Evolutionary conservation across 176 grass and related monocot species (phyloP).

Genomic region (Raddia guianensis): DNA sequence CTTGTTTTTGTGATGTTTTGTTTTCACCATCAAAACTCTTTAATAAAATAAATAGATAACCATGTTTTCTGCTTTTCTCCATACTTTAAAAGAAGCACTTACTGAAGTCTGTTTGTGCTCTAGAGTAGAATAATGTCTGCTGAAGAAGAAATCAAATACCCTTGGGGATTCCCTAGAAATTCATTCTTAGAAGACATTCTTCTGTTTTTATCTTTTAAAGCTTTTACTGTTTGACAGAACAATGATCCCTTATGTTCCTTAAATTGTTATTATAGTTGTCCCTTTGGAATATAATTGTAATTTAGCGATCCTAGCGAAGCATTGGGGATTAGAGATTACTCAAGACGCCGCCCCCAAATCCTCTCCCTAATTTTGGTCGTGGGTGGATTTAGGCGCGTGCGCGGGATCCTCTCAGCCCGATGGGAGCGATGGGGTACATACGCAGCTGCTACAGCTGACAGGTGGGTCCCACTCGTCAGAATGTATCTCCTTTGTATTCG

Average conservation of each 20-base stretch:
- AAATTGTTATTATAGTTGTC: background rate
- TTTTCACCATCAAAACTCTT: background rate
- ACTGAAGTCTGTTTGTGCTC: slow-evolving; percentile 78
- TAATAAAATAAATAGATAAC: slow-evolving; percentile 14
- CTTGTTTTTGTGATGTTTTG: slow-evolving; percentile 22
- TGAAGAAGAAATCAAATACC: slow-evolving; percentile 83
- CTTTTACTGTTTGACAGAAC: slow-evolving; percentile 2
- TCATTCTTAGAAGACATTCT: slow-evolving; percentile 88
- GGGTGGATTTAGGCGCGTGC: too few relatives aligned
- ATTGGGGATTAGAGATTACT: background rate
- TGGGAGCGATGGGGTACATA: too few relatives aligned
- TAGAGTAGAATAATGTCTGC: slow-evolving; percentile 77
- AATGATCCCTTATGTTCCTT: slow-evolving; percentile 22
- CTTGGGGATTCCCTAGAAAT: slow-evolving; percentile 73
- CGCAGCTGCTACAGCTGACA: too few relatives aligned
- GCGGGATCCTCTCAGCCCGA: too few relatives aligned
- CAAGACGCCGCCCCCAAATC: too few relatives aligned
- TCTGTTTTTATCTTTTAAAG: slow-evolving; percentile 23
- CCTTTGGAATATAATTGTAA: background rate
- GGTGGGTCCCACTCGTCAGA: too few relatives aligned
- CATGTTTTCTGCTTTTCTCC: slow-evolving; percentile 18
- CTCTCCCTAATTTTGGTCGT: too few relatives aligned
- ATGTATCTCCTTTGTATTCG: too few relatives aligned
- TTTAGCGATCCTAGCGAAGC: background rate
- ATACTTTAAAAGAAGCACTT: slow-evolving; percentile 87